A percentile compares a stretch with the other conserved stretches of the same genome.
Evolutionary conservation across 257 asterid genomes (phyloP).

Genomic region (Solanum ahanhuiri): DNA sequence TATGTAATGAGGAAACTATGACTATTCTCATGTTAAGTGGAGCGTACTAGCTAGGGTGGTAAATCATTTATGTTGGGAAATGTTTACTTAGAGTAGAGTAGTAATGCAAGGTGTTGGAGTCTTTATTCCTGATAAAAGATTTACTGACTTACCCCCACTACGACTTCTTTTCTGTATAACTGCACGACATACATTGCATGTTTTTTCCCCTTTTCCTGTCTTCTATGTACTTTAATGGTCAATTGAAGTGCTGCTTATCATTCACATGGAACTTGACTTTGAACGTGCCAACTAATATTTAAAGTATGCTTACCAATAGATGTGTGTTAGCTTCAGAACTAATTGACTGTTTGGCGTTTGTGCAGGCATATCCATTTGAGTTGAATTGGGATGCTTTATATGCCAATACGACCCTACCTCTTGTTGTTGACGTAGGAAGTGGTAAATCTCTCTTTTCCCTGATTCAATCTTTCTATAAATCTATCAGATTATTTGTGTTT

Average conservation of each 20-base stretch:
- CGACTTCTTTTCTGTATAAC: neutral
- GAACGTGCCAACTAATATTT: neutral
- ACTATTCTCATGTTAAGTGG: neutral
- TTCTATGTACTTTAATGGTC: neutral
- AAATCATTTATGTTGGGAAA: neutral
- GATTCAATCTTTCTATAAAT: neutral
- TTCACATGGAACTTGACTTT: neutral
- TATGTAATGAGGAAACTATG: neutral
- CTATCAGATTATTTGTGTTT: neutral
- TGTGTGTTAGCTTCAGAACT: neutral
- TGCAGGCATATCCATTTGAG: conserved; percentile 73
- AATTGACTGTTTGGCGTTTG: neutral
- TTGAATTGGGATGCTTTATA: conserved; percentile 53
- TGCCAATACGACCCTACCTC: conserved; percentile 52
- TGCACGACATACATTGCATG: neutral
- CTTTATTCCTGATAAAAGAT: neutral
- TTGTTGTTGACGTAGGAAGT: conserved; percentile 87
- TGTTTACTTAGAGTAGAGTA: neutral
- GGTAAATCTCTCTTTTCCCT: conserved; percentile 33
- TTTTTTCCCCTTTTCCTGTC: neutral
- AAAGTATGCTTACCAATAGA: neutral
- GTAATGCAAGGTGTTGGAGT: neutral
- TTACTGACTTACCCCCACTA: neutral
- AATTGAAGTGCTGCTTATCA: neutral
- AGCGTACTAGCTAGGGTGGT: neutral